Percentiles rank a stretch among this genome's conserved stretches.
phyloP scores from a whole-genome alignment of 441 rosid genomes.

The Sinapis alba region DNA sequence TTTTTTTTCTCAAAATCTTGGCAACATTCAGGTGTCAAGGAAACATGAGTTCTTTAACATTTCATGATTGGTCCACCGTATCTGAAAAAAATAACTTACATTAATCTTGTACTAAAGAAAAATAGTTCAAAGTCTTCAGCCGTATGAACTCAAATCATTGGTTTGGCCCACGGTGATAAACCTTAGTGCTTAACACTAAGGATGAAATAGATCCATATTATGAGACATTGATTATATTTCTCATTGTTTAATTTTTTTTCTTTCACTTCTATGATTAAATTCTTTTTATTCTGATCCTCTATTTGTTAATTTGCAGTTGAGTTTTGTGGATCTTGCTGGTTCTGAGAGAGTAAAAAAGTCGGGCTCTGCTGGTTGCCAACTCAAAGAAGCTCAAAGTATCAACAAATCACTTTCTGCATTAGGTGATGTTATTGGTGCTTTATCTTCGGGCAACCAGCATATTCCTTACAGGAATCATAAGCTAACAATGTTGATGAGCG shows the following conservation, averaged over 20 bases:
- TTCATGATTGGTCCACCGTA: slow-evolving; percentile 6
- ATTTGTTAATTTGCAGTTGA: slow-evolving; percentile 55
- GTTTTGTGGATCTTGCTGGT: slow-evolving; percentile 98
- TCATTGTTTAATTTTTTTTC: no score
- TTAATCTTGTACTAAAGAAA: neutral
- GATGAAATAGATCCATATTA: neutral
- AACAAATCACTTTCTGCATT: slow-evolving; percentile 96
- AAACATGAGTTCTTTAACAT: neutral
- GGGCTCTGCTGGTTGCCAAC: slow-evolving; percentile 80
- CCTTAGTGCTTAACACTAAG: neutral
- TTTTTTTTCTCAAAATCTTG: neutral
- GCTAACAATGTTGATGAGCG: slow-evolving; percentile 95
- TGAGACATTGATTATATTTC: no score
- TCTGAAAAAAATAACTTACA: neutral
- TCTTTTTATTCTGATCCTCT: neutral
- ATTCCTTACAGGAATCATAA: slow-evolving; percentile 97
- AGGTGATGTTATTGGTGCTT: slow-evolving; percentile 93
- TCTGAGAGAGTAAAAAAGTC: slow-evolving; percentile 95
- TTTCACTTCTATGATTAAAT: no score
- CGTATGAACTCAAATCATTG: neutral
- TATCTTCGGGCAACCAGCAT: slow-evolving; percentile 85
- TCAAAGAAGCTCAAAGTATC: slow-evolving; percentile 96
- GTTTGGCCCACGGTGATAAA: neutral
- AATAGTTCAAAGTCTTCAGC: neutral
- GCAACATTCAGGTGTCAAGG: neutral